Conservation (phyloP, 148 eudicot genomes). For the Rhododendron henanense region DNA sequence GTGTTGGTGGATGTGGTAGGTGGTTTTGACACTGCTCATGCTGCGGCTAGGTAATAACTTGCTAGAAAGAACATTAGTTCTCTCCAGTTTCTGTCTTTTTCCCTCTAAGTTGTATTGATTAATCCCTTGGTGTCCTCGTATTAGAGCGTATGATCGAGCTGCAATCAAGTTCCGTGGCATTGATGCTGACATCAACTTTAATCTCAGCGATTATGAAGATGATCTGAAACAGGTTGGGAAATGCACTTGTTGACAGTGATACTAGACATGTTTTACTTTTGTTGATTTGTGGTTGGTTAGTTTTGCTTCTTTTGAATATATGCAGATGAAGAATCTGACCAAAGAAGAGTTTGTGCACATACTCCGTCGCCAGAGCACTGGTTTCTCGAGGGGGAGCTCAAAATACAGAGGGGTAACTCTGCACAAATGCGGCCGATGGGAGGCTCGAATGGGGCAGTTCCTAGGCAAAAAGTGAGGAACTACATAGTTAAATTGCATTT, state of each 20-base stretch:
- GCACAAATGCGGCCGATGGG: slow-evolving; percentile 97
- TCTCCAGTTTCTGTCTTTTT: neutral
- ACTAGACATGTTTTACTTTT: neutral
- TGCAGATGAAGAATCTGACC: slow-evolving; percentile 62
- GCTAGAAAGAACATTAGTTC: neutral
- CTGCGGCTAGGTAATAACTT: slow-evolving; percentile 38
- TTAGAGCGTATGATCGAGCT: slow-evolving; percentile 92
- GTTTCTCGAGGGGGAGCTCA: slow-evolving; percentile 90
- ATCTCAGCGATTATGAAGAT: slow-evolving; percentile 73
- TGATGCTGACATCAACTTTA: slow-evolving; percentile 84
- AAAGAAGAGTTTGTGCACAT: slow-evolving; percentile 92
- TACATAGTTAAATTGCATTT: neutral
- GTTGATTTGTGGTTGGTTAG: neutral
- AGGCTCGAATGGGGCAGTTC: slow-evolving; percentile 94
- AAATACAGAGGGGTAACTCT: slow-evolving; percentile 86
- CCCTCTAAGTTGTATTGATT: neutral
- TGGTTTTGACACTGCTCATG: slow-evolving; percentile 78
- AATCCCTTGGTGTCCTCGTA: neutral
- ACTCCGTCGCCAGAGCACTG: slow-evolving; percentile 95
- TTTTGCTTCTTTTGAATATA: slow-evolving; percentile 9
- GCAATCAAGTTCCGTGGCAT: slow-evolving; percentile 88
- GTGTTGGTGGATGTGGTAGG: slow-evolving; percentile 42
- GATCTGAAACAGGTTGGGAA: slow-evolving; percentile 67
- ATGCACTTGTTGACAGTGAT: neutral
- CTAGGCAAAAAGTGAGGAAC: slow-evolving; percentile 77